phyloP scores from a whole-genome alignment of 768 basidiomycete species.

The Serendipita vermifera region DNA sequence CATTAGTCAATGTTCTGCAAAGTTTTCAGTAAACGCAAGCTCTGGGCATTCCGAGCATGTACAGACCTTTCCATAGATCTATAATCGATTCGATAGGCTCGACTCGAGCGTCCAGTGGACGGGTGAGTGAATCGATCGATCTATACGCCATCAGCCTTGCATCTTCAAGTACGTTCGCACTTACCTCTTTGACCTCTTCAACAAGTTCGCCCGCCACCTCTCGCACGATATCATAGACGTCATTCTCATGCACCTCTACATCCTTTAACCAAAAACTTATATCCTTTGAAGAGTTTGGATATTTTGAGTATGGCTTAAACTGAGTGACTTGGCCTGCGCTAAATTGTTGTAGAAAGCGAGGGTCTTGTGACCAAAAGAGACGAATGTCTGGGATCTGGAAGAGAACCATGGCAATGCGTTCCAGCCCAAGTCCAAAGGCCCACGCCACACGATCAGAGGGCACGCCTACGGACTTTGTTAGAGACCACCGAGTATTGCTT shows the following conservation, averaged over 20 bases:
- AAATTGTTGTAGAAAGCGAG: slow-evolving; percentile 83
- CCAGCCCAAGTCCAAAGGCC: slow-evolving; percentile 96
- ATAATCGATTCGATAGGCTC: slow-evolving; percentile 88
- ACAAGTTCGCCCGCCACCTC: slow-evolving; percentile 87
- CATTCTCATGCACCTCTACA: slow-evolving; percentile 72
- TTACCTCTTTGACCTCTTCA: slow-evolving; percentile 77
- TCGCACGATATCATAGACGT: slow-evolving; percentile 89
- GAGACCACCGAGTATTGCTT: background rate
- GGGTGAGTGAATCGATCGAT: slow-evolving; percentile 87
- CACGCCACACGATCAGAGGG: slow-evolving; percentile 72
- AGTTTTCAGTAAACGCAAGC: background rate
- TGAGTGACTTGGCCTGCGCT: slow-evolving; percentile 55
- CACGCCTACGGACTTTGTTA: slow-evolving; percentile 37
- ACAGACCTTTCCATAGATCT: slow-evolving; percentile 87
- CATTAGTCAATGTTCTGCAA: slow-evolving; percentile 69
- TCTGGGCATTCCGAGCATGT: slow-evolving; percentile 8
- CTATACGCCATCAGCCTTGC: slow-evolving; percentile 31
- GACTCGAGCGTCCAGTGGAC: slow-evolving; percentile 62
- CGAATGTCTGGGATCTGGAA: slow-evolving; percentile 96
- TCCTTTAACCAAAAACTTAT: slow-evolving; percentile 82
- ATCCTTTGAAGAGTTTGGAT: slow-evolving; percentile 88
- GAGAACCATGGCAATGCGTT: slow-evolving; percentile 95
- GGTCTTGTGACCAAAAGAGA: slow-evolving; percentile 88
- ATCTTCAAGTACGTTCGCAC: slow-evolving; percentile 16
- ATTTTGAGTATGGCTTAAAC: slow-evolving; percentile 87